Base-by-base conservation (phyloP, 768 basidiomycete genomes). In the Nidularia sp. region DNA sequence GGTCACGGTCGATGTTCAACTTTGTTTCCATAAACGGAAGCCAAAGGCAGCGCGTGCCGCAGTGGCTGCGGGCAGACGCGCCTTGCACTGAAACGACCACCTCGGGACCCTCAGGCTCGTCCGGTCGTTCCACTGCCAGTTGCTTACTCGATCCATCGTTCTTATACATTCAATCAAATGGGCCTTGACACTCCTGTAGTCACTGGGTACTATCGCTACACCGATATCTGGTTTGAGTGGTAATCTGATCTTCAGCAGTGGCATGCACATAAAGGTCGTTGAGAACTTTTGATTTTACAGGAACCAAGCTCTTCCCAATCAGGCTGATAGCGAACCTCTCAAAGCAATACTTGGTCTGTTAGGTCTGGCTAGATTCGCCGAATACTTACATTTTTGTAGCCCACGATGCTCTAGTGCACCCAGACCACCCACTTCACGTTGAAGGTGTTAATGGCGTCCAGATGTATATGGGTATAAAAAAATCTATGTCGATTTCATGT, bases 151-250 rank as follows among this genome's bases (percentile, higher is more conserved):
- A 39, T 15, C 15, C 36, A 9, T 39, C 15, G 15, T 39, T 39
- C 9, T 15, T 39, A 39, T 39, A 39, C 36, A 39, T 39, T 15
- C 36, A 39, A 39, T 15, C 36, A 31, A 15, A 66, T 65, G 64
- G 55, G 56, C 18, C 58, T 59, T 45, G 66, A 70, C 45, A 61
- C 68, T 29, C 70, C 78, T 4, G 73, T 81, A 4, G 66, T 84
- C 47, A 84, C 78, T 53, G 89, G 89, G 10, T 92, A 86, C 61
- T 92, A 91, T 64, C 74, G 92, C 49, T 93, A 87, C 63, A 90
- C 90, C 0, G 91, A 94, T 66, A 85, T 93, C 49, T 86, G 83
- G 79, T 92, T 84, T 52, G 85, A 90, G 64, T 91, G 86, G 90
- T 86, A 59, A 57, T 60, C 9, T 45, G 9, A n/a, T 29, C 7